Base-by-base conservation (phyloP, 768 basidiomycete species). In the Boletus insuetus region DNA sequence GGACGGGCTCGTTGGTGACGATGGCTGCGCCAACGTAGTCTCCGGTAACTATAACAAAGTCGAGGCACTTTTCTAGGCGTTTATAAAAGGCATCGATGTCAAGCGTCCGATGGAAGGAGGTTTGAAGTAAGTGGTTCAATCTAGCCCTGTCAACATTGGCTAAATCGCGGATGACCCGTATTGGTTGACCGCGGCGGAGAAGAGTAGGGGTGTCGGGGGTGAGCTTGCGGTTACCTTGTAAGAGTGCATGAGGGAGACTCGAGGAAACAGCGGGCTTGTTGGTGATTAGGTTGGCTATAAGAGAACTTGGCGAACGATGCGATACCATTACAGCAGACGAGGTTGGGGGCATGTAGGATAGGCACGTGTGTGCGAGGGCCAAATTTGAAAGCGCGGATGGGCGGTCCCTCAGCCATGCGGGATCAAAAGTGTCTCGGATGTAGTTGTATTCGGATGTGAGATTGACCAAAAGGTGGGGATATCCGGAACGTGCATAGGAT, bases 251-350 rank as follows among this genome's bases (percentile, higher is more conserved):
- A 43, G 97, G 95, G 34, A 99, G 80, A 62, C 93, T 95, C 3
- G 95, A 96, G 64, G 92, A 95, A 56, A 96, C 85, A 9, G 93
- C 94, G 3, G 97, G 97, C 67, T 94, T 96, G 71, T 99, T 99
- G 32, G 96, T 99, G 67, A 99, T 95, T 26, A 99, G 81, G 73
- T 98, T 98, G 44, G 85, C 96, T 64, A 99, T 98, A 58, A 99
- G 83, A 3, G 92, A 92, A 57, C 91, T 92, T 0, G 94, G 91
- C 2, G 94, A 96, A 47, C 94, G 91, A 74, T 99, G 97, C 14
- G 94, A 96, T 46, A 98, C 97, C 85, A 99, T 90, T 60, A 98
- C 79, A 13, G 94, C 97, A 16, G 94, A 97, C 2, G 96, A 93
- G 3, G 90, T 82, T 8, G 89, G 82, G 2, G 97, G 97, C 91